A percentile compares a stretch with the other conserved stretches of the same genome.
Conservation (phyloP, 768 basidiomycete genomes). For the Galerina marginata region DNA sequence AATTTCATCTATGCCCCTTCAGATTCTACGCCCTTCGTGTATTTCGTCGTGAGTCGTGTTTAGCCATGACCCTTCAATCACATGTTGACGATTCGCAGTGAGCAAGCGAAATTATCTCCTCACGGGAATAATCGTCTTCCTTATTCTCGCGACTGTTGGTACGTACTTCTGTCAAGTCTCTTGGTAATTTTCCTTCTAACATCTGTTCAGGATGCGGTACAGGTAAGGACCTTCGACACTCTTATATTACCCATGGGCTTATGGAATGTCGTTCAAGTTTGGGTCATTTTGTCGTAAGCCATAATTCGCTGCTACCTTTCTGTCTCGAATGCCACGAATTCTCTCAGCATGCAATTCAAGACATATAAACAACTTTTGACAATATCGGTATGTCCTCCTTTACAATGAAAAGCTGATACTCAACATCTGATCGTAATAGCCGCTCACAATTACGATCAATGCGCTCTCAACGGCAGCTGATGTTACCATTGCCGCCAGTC, state of each 20-base stretch:
- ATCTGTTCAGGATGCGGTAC: slow-evolving; percentile 35
- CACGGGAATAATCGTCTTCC: slow-evolving; percentile 34
- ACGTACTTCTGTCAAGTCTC: slow-evolving; percentile 7
- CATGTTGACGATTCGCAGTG: slow-evolving; percentile 28
- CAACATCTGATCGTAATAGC: slow-evolving; percentile 28
- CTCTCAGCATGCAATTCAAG: slow-evolving; percentile 38
- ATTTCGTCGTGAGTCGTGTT: slow-evolving; percentile 44
- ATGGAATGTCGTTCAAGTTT: slow-evolving; percentile 31
- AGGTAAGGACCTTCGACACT: slow-evolving; percentile 26
- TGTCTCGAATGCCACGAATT: neutral
- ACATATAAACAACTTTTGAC: slow-evolving; percentile 41
- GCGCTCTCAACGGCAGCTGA: slow-evolving; percentile 53
- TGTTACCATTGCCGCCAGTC: slow-evolving; percentile 51
- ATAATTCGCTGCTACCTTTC: neutral
- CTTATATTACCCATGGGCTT: neutral
- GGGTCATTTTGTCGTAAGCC: slow-evolving; percentile 48
- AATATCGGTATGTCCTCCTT: slow-evolving; percentile 37
- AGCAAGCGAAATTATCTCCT: slow-evolving; percentile 46
- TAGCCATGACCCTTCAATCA: neutral
- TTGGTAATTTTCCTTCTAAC: neutral
- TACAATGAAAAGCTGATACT: neutral
- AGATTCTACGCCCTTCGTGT: slow-evolving; percentile 58
- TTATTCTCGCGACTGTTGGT: slow-evolving; percentile 40
- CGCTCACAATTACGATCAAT: slow-evolving; percentile 57
- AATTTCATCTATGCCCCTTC: neutral